phyloP scores from a whole-genome alignment of 176 grass and related monocot species.

The Oryza longistaminata region DNA sequence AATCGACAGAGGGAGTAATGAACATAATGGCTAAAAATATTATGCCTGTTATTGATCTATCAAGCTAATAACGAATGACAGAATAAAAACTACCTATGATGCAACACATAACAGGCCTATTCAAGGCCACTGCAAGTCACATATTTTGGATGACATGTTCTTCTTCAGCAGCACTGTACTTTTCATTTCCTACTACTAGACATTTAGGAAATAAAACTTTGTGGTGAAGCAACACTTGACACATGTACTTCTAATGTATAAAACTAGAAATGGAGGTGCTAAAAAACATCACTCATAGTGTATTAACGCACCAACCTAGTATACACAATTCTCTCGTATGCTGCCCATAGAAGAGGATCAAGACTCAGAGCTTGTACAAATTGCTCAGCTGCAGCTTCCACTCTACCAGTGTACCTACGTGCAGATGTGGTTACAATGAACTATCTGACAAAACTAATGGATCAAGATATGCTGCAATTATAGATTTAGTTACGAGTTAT shows the following conservation, averaged over 20 bases:
- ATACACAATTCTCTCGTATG: slow-evolving; percentile 93
- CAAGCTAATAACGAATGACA: not conserved
- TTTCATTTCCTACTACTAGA: slow-evolving; percentile 18
- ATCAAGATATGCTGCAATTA: slow-evolving; percentile 23
- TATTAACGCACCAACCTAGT: slow-evolving; percentile 61
- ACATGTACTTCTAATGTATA: not conserved
- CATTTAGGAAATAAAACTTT: not conserved
- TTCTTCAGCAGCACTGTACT: not conserved
- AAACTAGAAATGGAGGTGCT: slow-evolving; percentile 1
- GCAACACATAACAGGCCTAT: not conserved
- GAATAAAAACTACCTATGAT: slow-evolving; percentile 14
- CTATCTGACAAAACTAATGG: slow-evolving; percentile 10
- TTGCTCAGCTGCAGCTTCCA: slow-evolving; percentile 72
- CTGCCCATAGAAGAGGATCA: slow-evolving; percentile 97
- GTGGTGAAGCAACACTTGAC: slow-evolving; percentile 2
- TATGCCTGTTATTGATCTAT: slow-evolving; percentile 4
- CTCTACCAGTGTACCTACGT: slow-evolving; percentile 86
- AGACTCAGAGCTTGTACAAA: slow-evolving; percentile 75
- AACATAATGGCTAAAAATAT: not conserved
- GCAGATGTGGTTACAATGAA: slow-evolving; percentile 23
- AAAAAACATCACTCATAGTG: slow-evolving; percentile 24
- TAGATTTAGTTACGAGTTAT: not conserved
- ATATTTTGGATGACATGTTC: not conserved
- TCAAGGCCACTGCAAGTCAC: not conserved
- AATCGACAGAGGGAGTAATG: too few species aligned